Percentiles rank a stretch among this genome's conserved stretches.
Evolutionary conservation across 129 eudicot species (phyloP).

Genomic region (Escallonia herrerae): DNA sequence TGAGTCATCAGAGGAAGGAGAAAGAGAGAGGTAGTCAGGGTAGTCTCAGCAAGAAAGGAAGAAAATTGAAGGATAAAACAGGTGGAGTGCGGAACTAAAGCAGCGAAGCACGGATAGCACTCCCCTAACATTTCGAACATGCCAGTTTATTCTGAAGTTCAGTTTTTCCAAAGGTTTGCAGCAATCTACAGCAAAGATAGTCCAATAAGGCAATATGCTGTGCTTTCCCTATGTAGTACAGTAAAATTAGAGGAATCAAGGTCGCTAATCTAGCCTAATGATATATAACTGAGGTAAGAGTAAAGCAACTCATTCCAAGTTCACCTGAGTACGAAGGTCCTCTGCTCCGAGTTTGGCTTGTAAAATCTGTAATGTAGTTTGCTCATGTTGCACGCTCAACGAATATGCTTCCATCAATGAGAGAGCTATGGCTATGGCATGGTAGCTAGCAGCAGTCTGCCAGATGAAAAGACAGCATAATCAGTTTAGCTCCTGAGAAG

Average conservation of each 20-base stretch:
- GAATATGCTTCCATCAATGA: conserved; percentile 99
- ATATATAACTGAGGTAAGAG: not conserved
- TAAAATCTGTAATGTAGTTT: conserved; percentile 92
- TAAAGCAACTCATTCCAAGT: conserved; percentile 1
- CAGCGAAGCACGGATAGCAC: too few relatives aligned
- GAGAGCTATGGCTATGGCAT: conserved; percentile 98
- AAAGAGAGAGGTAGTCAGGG: too few relatives aligned
- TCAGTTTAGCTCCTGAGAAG: not conserved
- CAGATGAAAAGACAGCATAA: not conserved
- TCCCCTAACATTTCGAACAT: too few relatives aligned
- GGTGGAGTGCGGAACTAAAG: too few relatives aligned
- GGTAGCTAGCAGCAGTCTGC: conserved; percentile 99
- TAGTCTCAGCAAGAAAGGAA: too few relatives aligned
- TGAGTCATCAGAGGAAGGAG: too few relatives aligned
- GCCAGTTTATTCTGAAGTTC: too few relatives aligned
- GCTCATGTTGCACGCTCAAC: conserved; percentile 94
- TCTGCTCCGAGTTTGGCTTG: conserved; percentile 95
- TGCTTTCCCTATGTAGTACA: not conserved
- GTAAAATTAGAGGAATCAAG: not conserved
- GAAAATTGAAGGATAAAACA: too few relatives aligned
- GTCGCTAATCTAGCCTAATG: not conserved
- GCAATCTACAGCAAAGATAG: too few relatives aligned
- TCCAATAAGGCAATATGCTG: not conserved
- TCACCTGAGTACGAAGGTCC: conserved; percentile 97
- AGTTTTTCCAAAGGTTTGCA: too few relatives aligned